A percentile compares a stretch with the other conserved stretches of the same genome.
Conservation (phyloP, 2,329 filamentous ascomycete species). For the Ophiostoma perfectum region DNA sequence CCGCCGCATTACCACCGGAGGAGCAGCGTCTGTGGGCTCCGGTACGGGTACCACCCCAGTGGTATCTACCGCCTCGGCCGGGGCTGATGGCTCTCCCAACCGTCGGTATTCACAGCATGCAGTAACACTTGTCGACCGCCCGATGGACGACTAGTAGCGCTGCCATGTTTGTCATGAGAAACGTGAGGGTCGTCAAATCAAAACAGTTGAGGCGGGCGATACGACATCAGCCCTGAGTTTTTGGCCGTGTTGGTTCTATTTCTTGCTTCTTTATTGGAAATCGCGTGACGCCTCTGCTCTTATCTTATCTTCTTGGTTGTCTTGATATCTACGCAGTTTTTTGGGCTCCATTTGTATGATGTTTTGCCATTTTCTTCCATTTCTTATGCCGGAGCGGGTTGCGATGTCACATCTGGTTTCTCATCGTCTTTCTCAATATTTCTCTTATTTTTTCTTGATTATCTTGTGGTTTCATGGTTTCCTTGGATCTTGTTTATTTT, state of each 20-base stretch:
- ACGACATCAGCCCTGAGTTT: too few relatives aligned
- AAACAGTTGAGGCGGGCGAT: too few relatives aligned
- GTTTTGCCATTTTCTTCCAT: neutral
- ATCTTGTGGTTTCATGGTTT: neutral
- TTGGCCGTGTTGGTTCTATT: too few relatives aligned
- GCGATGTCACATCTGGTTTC: neutral
- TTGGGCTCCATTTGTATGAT: slow-evolving; percentile 3
- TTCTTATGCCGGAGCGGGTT: slow-evolving; percentile 3
- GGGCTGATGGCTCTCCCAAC: neutral
- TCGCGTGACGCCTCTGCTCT: neutral
- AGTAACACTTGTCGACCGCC: slow-evolving; percentile 66
- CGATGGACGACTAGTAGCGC: slow-evolving; percentile 63
- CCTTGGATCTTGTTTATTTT: neutral
- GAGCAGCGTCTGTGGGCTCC: slow-evolving; percentile 32
- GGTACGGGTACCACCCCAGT: neutral
- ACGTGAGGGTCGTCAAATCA: neutral
- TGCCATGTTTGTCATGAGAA: slow-evolving; percentile 19
- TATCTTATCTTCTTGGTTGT: neutral
- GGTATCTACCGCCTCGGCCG: slow-evolving; percentile 8
- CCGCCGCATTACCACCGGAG: slow-evolving; percentile 41
- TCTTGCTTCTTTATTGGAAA: neutral
- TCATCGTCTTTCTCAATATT: neutral
- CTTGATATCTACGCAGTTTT: slow-evolving; percentile 2
- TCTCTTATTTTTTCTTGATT: slow-evolving; percentile 9
- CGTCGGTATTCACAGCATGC: slow-evolving; percentile 37